phyloP scores from a whole-genome alignment of 169 alveolate genomes.

The Plasmodium chabaudi region DNA sequence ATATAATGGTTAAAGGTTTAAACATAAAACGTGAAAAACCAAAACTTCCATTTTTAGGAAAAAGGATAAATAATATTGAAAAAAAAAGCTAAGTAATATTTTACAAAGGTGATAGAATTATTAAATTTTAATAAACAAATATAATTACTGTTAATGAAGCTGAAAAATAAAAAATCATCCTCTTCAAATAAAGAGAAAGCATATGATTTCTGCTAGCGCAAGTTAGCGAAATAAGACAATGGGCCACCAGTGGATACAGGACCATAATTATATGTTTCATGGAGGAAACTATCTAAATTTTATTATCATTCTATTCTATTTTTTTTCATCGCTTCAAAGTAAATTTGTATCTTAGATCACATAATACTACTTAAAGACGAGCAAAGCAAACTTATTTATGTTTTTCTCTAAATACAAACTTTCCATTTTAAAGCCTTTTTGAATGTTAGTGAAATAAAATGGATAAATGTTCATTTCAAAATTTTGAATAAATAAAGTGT shows the following conservation, averaged over 20 bases:
- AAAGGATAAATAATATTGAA: background rate
- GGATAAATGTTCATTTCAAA: slow-evolving; percentile 12
- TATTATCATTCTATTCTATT: too few relatives aligned
- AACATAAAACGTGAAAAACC: slow-evolving; percentile 7
- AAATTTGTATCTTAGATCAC: too few relatives aligned
- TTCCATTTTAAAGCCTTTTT: too few relatives aligned
- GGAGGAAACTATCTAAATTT: too few relatives aligned
- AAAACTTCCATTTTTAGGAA: slow-evolving; percentile 12
- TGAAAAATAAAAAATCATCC: slow-evolving; percentile 47
- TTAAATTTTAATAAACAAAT: slow-evolving; percentile 27
- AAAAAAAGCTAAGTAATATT: slow-evolving; percentile 28
- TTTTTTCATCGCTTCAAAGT: too few relatives aligned
- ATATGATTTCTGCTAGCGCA: too few relatives aligned
- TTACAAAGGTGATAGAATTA: slow-evolving; percentile 33
- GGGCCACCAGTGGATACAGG: too few relatives aligned
- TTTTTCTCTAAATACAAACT: background rate
- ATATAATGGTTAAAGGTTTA: background rate
- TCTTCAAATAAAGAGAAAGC: slow-evolving; percentile 32
- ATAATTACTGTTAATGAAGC: slow-evolving; percentile 60
- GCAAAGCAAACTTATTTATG: too few relatives aligned
- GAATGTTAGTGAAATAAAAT: background rate
- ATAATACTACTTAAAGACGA: too few relatives aligned
- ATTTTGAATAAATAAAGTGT: slow-evolving; percentile 20
- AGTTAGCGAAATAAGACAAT: too few relatives aligned
- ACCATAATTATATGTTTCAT: too few relatives aligned